Base-by-base conservation (phyloP, 2,329 filamentous ascomycete species). In the Pyrenochaeta sp. region DNA sequence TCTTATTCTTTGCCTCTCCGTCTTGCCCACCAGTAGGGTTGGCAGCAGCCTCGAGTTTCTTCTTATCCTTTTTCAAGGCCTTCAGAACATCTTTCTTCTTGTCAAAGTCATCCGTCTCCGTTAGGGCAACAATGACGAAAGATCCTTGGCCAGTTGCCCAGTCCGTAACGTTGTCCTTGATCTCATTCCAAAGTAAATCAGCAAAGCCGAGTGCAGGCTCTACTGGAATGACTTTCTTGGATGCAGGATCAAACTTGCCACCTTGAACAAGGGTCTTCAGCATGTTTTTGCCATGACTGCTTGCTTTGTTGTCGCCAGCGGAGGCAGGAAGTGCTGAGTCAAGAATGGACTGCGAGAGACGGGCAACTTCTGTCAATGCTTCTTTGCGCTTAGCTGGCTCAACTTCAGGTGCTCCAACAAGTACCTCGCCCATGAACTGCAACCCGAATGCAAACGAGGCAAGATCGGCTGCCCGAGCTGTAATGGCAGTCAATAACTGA, bases 191-290 rank as follows among this genome's bases (percentile, higher is more conserved):
- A n/a, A 99, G 78, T 35, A 88, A 76, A 53, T 88, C 81, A 48
- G 89, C 85, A 68, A 99, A 99, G 35, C 86, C 81, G 42, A 97
- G 78, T 6, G 89, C 81, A 11, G 91, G 90, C 35, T 91, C 84
- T 2, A 88, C 80, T 15, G 84, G 82, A 61, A 88, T 81, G 30
- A 94, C 72, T 37, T 65, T 84, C 72, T 90, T 90, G 2, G 83
- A 80, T 29, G 80, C 80, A 48, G 84, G 83, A 72, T 97, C 90
- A 67, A 89, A 99, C 44, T 85, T 86, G 18, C 95, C 94, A 28
- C 94, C 94, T 41, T 90, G 87, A 17, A 96, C 91, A 6, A 99
- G 81, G 0, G 88, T 88, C 76, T 96, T 96, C 61, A 97, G 81
- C 86, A 96, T 88, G 46, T 90, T 87, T 89, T 90, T 27, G 85